Evolutionary conservation across 129 eudicot species (phyloP), one percentile per base, ranked within the genome.

Genomic region (Flaveria robusta): DNA sequence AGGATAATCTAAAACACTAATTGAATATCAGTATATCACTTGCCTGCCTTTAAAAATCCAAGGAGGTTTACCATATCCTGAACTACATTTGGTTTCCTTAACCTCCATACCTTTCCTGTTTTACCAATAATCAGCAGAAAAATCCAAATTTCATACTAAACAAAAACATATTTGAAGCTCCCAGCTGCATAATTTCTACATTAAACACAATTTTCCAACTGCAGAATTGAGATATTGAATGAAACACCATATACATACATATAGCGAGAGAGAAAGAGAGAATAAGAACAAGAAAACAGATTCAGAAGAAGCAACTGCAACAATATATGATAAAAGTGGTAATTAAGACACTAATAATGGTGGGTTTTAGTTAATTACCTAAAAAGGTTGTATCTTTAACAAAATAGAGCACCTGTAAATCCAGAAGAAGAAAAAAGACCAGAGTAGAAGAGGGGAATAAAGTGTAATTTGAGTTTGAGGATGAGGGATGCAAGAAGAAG

Each of bases 21-120:
- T 23, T 3, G 20, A 24, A 68, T 43, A 31, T 43, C 62, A 31
- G 66, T 15, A 26, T 39, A 41, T 46, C 27, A 83, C 98, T 87
- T 82, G 84, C 98, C 97, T 91, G 85, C 98, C 98, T 78, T 83
- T 88, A 74, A 94, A 94, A 41, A 87, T 68, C 97, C 98, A 94
- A 11, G 98, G 98, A 47, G 91, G 93, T 81, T 87, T 88, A 34
- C 85, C 87, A 80, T 91, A 93, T 14, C 86, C 87, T 20, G 79
- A 60, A 77, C 76, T 12, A 54, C 82, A 45, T 76, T 77, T 81
- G 49, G 79, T 66, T 86, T 88, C 87, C 71, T 83, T 70, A 76
- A 66, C 65, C 56, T 87, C 87, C 95, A 88, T 85, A 72, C 77
- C 75, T 68, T 58, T 77, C 54, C 22, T 71, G 81, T 55, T 43